Evolutionary conservation across 164 flowering plant species (phyloP), one percentile per base, ranked within the genome.

Genomic region (Berberis thunbergii): DNA sequence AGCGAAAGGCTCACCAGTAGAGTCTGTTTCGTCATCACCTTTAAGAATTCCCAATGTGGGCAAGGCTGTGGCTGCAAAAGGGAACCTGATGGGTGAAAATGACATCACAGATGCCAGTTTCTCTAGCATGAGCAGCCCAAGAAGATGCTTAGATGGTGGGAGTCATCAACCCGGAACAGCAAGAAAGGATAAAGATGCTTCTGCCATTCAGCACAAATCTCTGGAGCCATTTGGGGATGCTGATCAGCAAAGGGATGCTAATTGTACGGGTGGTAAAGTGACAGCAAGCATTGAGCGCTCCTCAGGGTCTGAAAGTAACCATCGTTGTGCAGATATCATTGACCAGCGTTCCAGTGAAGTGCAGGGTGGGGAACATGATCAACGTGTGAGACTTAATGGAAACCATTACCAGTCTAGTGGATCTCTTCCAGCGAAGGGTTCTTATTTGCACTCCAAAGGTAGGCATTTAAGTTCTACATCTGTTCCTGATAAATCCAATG

Each of bases 21-120:
- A 91, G 69, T 94, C 99, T 45, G 97, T 91, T 67, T 87, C 97
- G 67, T 94, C 99, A 59, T 91, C 94, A 63, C 99, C 99, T 49
- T 65, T 86, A 74, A 81, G 89, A 76, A 62, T 75, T 69, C 68
- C 70, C 4, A 79, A 82, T 72, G 63, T 74, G n/a, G 93, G 83
- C 53, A 89, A 81, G 67, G 64, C 69, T 74, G 42, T 70, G 57
- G 41, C 63, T 4, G 67, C 57, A 10, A 69, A 71, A 62, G 73
- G 76, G 68, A 69, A 68, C 48, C 54, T 55, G 7, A 54, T 12
- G 2, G 80, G 69, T 62, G 84, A 83, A 70, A 78, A 77, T 72
- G 84, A 77, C 50, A 63, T 64, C 41, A 66, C 61, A 57, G 78
- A 77, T 68, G 64, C 44, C 68, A 76, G 70, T 45, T 56, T 62